Evolutionary conservation across 2,329 filamentous ascomycete species (phyloP).

Genomic region (Xylariaceae sp.): DNA sequence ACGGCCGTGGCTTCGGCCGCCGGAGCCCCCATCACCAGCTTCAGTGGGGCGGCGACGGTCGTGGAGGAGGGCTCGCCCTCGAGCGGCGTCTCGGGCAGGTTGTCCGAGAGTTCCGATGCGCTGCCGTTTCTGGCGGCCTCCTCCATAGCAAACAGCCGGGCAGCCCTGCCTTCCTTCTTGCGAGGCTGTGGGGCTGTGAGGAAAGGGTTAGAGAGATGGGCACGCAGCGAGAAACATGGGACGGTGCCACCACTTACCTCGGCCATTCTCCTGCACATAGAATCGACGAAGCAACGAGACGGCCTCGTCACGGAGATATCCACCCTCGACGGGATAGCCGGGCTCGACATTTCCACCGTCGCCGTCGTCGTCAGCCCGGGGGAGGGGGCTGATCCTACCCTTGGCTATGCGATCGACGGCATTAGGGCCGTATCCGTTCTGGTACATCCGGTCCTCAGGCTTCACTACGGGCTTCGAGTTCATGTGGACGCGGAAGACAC

Average conservation of each 20-base stretch:
- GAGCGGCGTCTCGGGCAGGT: slow-evolving; percentile 15
- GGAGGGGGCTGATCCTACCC: slow-evolving; percentile 32
- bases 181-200: slow-evolving; percentile 25
- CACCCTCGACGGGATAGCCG: slow-evolving; percentile 76
- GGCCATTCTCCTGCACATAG: slow-evolving; percentile 95
- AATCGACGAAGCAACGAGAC: slow-evolving; percentile 89
- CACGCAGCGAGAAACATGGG: background rate
- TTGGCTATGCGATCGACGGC: slow-evolving; percentile 23
- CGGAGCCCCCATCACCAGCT: too few species aligned
- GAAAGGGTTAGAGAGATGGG: slow-evolving; percentile 9
- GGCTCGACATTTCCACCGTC: slow-evolving; percentile 65
- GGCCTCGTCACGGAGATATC: slow-evolving; percentile 83
- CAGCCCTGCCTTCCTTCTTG: slow-evolving; percentile 29
- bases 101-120: slow-evolving; percentile 20
- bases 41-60: slow-evolving; percentile 3
- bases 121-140: slow-evolving; percentile 16
- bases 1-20: too few species aligned
- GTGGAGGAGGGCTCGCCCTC: slow-evolving; percentile 13
- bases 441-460: slow-evolving; percentile 19
- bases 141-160: slow-evolving; percentile 25
- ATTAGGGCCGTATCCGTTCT: slow-evolving; percentile 24
- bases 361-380: slow-evolving; percentile 29
- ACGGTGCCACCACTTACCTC: slow-evolving; percentile 49
- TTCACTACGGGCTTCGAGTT: slow-evolving; percentile 39
- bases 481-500: slow-evolving; percentile 79